Conservation (phyloP, 2,329 filamentous ascomycete genomes). For the Diaporthe vexans region DNA sequence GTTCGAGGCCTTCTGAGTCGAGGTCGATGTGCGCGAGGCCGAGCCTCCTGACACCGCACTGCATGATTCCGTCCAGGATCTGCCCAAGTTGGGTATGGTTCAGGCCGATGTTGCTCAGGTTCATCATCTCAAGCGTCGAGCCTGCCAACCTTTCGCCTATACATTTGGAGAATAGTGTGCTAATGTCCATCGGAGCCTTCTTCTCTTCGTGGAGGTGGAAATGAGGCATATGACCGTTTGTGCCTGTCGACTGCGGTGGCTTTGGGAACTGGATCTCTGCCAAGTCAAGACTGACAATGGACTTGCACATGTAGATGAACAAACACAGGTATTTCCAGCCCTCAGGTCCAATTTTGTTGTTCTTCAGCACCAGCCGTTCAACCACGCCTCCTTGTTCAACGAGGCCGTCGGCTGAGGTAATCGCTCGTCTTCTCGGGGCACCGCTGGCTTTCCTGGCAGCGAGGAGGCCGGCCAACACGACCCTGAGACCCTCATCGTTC, state of each 20-base stretch:
- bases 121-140: conserved; percentile 82
- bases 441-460: conserved; percentile 78
- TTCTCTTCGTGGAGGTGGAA: conserved; percentile 46
- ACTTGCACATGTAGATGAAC: conserved; percentile 91
- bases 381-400: conserved; percentile 78
- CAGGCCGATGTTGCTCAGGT: conserved; percentile 84
- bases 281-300: conserved; percentile 87
- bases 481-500: conserved; percentile 86
- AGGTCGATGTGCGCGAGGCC: conserved; percentile 88
- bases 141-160: conserved; percentile 84
- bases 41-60: conserved; percentile 82
- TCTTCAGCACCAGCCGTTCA: conserved; percentile 89
- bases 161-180: conserved; percentile 79
- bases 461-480: conserved; percentile 87
- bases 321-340: conserved; percentile 94
- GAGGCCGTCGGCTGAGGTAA: conserved; percentile 53
- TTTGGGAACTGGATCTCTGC: conserved; percentile 85
- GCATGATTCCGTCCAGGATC: conserved; percentile 85
- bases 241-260: conserved; percentile 44
- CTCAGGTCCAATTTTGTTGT: conserved; percentile 88
- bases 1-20: conserved; percentile 78
- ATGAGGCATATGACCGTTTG: conserved; percentile 45
- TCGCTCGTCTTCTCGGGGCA: conserved; percentile 58
- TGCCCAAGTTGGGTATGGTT: conserved; percentile 78
- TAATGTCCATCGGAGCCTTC: conserved; percentile 61